Evolutionary conservation across 2,329 filamentous ascomycete genomes (phyloP), one percentile per base, ranked within the genome.

Genomic region (Fusarium sp.): DNA sequence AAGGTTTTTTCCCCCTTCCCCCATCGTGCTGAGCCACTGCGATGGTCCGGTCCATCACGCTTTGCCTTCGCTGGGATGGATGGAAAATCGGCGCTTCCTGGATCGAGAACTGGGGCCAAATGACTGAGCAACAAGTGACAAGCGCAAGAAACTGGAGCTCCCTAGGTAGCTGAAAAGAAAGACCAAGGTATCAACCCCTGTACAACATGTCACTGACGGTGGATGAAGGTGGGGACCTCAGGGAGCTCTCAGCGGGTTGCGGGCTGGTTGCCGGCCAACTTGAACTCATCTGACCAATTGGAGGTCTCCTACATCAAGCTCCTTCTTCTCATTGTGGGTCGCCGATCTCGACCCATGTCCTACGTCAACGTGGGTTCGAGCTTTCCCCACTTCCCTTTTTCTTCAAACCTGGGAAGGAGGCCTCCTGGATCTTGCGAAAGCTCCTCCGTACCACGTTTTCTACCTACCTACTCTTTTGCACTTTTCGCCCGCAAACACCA

Each of bases 311-410:
- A 54, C 40, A 57, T 61, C 58, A 52, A 52, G 47, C 47, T 52
- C 27, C 47, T 31, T 52, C 24, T 10, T n/a, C n/a, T 18, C 18
- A 18, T 31, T 31, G 37, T 18, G 54, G 52, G 31, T 52, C 34
- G 38, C 20, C 31, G 59, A 72, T 74, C 57, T 60, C 65, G 45
- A 69, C 61, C 71, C 71, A 74, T 73, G 71, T 72, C 57, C 71
- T 74, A 74, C 71, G 71, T 74, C 71, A 74, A 74, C 47, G 38
- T 38, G 57, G 57, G 54, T 66, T 20, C 27, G n/a, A 35, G 38
- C 20, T 31, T 27, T 29, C 27, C 18, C 37, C 22, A 37, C 18
- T 45, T 42, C 24, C 18, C 20, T 18, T n/a, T 22, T 29, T n/a
- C 42, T 29, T 29, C 31, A 40, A n/a, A n/a, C 37, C 22, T 18